These are phyloP conservation scores for Zymoseptoria tritici DNA, from an alignment of 2,329 filamentous ascomycete species.

Conservation along the genomic window DNA sequence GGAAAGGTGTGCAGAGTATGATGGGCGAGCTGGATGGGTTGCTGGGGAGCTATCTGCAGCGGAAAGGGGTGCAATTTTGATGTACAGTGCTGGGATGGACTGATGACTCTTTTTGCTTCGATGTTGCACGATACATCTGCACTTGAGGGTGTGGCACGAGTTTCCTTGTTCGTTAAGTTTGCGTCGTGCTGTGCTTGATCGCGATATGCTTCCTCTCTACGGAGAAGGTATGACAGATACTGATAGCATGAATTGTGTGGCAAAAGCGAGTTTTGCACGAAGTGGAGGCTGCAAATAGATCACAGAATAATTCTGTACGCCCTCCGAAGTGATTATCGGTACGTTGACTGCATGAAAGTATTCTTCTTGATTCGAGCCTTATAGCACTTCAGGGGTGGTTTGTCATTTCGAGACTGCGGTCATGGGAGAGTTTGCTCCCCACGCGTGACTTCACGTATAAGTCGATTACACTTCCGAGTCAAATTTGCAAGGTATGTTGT, in stretches of 20 bases:
- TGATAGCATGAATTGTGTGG: neutral
- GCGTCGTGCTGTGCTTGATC: neutral
- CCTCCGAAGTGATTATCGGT: neutral
- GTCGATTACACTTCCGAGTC: neutral
- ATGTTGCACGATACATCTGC: neutral
- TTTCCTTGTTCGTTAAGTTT: neutral
- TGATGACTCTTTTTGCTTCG: neutral
- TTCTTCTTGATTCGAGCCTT: neutral
- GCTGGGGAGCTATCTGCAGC: slow-evolving; percentile 22
- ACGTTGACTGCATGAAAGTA: neutral
- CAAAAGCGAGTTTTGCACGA: neutral
- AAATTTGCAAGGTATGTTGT: neutral
- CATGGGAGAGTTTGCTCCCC: neutral
- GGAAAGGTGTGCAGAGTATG: slow-evolving; percentile 77
- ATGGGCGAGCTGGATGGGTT: slow-evolving; percentile 70
- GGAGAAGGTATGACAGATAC: neutral
- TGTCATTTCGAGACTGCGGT: neutral
- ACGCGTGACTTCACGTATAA: neutral
- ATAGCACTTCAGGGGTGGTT: neutral
- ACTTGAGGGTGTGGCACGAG: neutral
- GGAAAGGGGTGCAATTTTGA: slow-evolving; percentile 21
- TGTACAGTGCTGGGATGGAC: neutral
- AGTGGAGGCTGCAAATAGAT: neutral
- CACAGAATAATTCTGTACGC: neutral
- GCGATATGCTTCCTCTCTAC: neutral